Percentiles rank a stretch among this genome's conserved stretches.
Evolutionary conservation across 139 green algal species (phyloP).

Genomic region (Coelastrella sp.): DNA sequence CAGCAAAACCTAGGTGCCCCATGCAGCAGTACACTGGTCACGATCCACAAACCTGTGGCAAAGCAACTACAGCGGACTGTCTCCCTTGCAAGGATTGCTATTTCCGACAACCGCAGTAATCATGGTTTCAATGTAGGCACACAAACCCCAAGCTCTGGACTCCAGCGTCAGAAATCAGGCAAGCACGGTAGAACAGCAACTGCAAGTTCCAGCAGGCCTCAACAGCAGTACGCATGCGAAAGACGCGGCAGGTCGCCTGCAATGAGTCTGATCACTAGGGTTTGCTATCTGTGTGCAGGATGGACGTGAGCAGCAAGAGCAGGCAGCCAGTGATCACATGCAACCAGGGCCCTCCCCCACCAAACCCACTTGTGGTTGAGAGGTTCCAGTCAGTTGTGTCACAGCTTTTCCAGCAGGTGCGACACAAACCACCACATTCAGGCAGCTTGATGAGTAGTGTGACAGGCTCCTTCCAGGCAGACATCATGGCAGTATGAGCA

Average conservation of each 20-base stretch:
- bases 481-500: too few relatives aligned
- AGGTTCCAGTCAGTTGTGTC: slow-evolving; percentile 98
- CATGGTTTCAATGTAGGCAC: slow-evolving; percentile 6
- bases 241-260: too few relatives aligned
- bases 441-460: too few relatives aligned
- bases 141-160: slow-evolving; percentile 55
- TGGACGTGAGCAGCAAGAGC: slow-evolving; percentile 56
- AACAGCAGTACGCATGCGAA: too few relatives aligned
- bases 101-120: too few relatives aligned
- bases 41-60: too few relatives aligned
- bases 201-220: not conserved
- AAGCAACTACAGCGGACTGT: too few relatives aligned
- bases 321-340: slow-evolving; percentile 59
- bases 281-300: slow-evolving; percentile 26
- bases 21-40: too few relatives aligned
- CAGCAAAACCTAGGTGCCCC: too few relatives aligned
- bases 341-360: slow-evolving; percentile 67
- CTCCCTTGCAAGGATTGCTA: too few relatives aligned
- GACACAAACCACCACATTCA: not conserved
- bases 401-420: slow-evolving; percentile 97
- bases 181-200: slow-evolving; percentile 18
- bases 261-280: not conserved
- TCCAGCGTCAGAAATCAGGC: slow-evolving; percentile 60
- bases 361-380: slow-evolving; percentile 95
- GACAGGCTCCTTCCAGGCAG: too few relatives aligned